Conservation (phyloP, 2,329 filamentous ascomycete genomes). For the Pseudocercospora crystallina region DNA sequence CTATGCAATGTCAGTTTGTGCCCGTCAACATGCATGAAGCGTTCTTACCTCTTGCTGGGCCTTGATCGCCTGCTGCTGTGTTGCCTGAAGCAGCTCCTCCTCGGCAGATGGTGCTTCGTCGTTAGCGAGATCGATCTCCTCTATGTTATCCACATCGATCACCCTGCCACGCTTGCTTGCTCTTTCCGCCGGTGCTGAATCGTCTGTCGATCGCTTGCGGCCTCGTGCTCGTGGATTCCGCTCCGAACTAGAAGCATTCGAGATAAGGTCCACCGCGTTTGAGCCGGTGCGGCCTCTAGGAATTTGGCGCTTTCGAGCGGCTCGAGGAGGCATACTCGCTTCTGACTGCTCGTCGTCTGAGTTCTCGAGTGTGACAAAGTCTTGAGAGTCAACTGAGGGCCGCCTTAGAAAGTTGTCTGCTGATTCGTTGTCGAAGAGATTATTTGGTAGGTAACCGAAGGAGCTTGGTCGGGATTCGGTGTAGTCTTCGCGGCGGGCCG, state of each 20-base stretch:
- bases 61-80: conserved; percentile 27
- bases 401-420: background rate
- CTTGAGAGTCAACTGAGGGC: conserved; percentile 9
- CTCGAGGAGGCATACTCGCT: conserved; percentile 10
- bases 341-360: conserved; percentile 9
- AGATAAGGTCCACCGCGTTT: conserved; percentile 20
- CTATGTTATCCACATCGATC: conserved; percentile 10
- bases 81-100: conserved; percentile 37
- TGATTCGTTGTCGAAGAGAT: background rate
- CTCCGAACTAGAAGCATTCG: conserved; percentile 1
- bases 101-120: conserved; percentile 25
- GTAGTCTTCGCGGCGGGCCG: no score
- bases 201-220: conserved; percentile 13
- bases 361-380: conserved; percentile 23
- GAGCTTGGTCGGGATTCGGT: no score
- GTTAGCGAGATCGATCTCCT: conserved; percentile 22
- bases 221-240: conserved; percentile 10
- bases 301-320: no score
- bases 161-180: conserved; percentile 15
- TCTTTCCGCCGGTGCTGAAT: conserved; percentile 7
- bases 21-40: no score
- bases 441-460: background rate
- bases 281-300: conserved; percentile 5
- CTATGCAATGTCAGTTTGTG: no score
- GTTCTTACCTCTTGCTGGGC: conserved; percentile 20